phyloP scores from a whole-genome alignment of 1,284 basidiomycete genomes.

The Waitea zeae region DNA sequence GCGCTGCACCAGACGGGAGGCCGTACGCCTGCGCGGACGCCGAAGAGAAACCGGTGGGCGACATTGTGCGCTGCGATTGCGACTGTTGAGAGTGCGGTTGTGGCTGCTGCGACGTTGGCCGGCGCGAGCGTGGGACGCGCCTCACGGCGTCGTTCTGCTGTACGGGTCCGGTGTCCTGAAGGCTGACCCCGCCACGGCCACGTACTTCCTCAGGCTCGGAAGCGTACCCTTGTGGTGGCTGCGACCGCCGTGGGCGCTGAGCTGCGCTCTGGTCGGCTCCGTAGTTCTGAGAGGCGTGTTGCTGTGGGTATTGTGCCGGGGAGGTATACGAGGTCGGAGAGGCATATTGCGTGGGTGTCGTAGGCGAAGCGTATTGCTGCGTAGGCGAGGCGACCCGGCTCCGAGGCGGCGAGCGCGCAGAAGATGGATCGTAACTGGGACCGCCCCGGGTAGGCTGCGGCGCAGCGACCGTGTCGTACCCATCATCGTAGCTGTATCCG shows the following conservation, averaged over 20 bases:
- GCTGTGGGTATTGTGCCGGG: conserved; percentile 18
- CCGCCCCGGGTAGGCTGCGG: conserved; percentile 12
- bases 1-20: too few species aligned
- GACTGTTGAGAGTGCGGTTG: too few species aligned
- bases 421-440: conserved; percentile 14
- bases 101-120: conserved; percentile 40
- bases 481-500: conserved; percentile 25
- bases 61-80: too few species aligned
- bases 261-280: conserved; percentile 20
- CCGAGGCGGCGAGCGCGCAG: conserved; percentile 22
- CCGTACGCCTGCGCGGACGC: too few species aligned
- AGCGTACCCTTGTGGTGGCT: conserved; percentile 9
- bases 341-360: conserved; percentile 32
- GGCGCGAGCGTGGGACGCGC: conserved; percentile 37
- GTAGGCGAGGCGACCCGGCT: conserved; percentile 20
- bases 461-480: conserved; percentile 19
- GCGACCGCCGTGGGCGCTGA: conserved; percentile 6
- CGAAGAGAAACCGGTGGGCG: too few species aligned
- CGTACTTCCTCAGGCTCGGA: not conserved
- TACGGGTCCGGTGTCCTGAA: conserved; percentile 69
- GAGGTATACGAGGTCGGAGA: conserved; percentile 27
- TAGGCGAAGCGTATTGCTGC: conserved; percentile 19
- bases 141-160: conserved; percentile 56
- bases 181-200: conserved; percentile 44
- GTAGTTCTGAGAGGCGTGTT: conserved; percentile 17